These are phyloP conservation scores for Acidiella bohemica DNA, from an alignment of 495 filamentous ascomycete genomes.

Conservation along the genomic window DNA sequence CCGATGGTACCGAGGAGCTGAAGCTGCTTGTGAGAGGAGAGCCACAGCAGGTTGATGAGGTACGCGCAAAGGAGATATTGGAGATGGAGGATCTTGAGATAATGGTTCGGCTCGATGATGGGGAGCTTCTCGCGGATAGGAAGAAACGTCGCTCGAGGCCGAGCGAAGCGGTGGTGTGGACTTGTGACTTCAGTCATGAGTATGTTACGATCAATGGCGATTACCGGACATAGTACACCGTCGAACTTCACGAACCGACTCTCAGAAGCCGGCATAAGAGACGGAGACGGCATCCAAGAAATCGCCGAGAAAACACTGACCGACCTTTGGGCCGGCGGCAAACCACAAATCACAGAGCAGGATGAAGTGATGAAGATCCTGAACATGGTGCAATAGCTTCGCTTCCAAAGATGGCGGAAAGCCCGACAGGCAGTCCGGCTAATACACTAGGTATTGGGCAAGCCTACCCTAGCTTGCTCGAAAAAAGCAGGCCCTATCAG, in stretches of 20 bases:
- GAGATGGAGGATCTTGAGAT: slow-evolving; percentile 52
- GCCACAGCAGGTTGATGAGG: slow-evolving; percentile 85
- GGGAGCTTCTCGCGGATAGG: slow-evolving; percentile 17
- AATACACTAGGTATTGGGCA: no score
- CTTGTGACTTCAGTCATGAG: slow-evolving; percentile 96
- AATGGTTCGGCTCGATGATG: slow-evolving; percentile 26
- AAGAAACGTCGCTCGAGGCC: neutral
- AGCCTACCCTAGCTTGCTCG: no score
- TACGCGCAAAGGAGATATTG: slow-evolving; percentile 69
- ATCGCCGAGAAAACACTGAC: slow-evolving; percentile 40
- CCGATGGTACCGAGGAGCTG: slow-evolving; percentile 65
- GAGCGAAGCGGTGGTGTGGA: slow-evolving; percentile 48
- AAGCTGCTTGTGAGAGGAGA: slow-evolving; percentile 82
- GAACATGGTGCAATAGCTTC: slow-evolving; percentile 1
- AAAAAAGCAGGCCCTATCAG: no score
- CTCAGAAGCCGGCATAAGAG: neutral
- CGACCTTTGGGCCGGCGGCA: slow-evolving; percentile 33
- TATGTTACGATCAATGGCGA: slow-evolving; percentile 91
- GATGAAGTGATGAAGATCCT: slow-evolving; percentile 41
- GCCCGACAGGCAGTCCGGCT: no score
- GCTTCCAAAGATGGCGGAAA: no score
- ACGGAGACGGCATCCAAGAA: slow-evolving; percentile 34
- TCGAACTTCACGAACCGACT: no score
- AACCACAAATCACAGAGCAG: slow-evolving; percentile 14
- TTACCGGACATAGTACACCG: slow-evolving; percentile 70